Conservation (phyloP, 208 protist species). For the Blechomonas ayalai region DNA sequence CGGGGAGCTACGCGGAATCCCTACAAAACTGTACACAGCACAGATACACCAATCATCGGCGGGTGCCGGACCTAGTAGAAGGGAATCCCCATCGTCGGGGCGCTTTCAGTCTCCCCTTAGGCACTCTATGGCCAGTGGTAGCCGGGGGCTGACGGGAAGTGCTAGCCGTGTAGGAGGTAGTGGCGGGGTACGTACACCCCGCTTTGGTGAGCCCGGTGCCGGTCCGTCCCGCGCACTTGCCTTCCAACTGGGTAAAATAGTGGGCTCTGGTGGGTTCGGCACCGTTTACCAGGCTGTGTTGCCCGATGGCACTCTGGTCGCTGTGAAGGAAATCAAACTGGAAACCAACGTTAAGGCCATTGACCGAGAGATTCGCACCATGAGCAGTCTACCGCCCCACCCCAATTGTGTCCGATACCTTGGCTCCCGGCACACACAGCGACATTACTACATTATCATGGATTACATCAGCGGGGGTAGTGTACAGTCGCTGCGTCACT, state of each 20-base stretch:
- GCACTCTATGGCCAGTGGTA: too few relatives aligned
- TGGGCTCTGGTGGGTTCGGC: constrained; percentile 71
- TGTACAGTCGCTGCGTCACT: constrained; percentile 55
- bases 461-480: constrained; percentile 83
- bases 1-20: too few relatives aligned
- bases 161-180: constrained; percentile 1
- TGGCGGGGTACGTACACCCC: constrained; percentile 14
- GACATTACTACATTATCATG: constrained; percentile 82
- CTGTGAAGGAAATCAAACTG: constrained; percentile 69
- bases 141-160: too few relatives aligned
- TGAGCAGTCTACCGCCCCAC: constrained; percentile 65
- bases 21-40: too few relatives aligned
- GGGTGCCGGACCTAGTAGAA: background rate
- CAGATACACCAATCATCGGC: too few relatives aligned
- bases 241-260: constrained; percentile 47
- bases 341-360: constrained; percentile 50
- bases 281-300: constrained; percentile 69
- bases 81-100: background rate
- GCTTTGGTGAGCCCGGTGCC: constrained; percentile 9
- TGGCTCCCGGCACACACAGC: constrained; percentile 44
- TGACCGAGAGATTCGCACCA: constrained; percentile 53
- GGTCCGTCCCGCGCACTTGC: constrained; percentile 20
- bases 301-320: constrained; percentile 49
- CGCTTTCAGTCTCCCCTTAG: too few relatives aligned
- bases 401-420: constrained; percentile 76